Percentiles rank a stretch among this genome's conserved stretches.
phyloP scores from a whole-genome alignment of 805 yeast species.

The Lachancea sp. region DNA sequence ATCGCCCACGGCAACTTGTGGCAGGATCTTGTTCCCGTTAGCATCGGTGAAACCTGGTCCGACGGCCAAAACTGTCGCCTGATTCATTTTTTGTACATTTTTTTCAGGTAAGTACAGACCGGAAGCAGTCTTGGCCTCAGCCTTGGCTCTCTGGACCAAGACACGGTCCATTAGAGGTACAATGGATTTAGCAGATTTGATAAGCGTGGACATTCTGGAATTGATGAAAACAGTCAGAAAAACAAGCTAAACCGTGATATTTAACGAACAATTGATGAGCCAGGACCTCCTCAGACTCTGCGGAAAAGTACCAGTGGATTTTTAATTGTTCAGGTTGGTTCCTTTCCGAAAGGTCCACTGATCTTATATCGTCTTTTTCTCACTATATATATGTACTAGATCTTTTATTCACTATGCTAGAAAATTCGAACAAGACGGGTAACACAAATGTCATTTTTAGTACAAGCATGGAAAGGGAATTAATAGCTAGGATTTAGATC shows the following conservation, averaged over 20 bases:
- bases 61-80: slow-evolving; percentile 86
- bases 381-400: not conserved
- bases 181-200: slow-evolving; percentile 80
- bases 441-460: too few relatives aligned
- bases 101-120: slow-evolving; percentile 94
- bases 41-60: slow-evolving; percentile 87
- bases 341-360: too few relatives aligned
- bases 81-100: slow-evolving; percentile 88
- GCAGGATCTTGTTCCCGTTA: slow-evolving; percentile 65
- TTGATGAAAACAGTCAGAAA: not conserved
- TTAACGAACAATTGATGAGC: not conserved
- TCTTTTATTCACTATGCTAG: not conserved
- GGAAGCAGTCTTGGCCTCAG: slow-evolving; percentile 83
- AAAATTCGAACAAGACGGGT: slow-evolving; percentile 5
- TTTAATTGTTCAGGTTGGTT: too few relatives aligned
- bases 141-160: slow-evolving; percentile 89
- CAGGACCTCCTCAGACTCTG: too few relatives aligned
- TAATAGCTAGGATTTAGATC: too few relatives aligned
- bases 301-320: too few relatives aligned
- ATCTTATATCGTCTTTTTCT: not conserved
- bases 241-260: not conserved
- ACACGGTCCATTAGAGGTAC: slow-evolving; percentile 94
- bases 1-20: slow-evolving; percentile 84
- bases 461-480: too few relatives aligned
- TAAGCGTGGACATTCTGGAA: slow-evolving; percentile 43